Percentiles rank a stretch among this genome's conserved stretches.
These are phyloP conservation scores for Meira nashicola DNA, from an alignment of 1,284 basidiomycete genomes.

Conservation along the genomic window DNA sequence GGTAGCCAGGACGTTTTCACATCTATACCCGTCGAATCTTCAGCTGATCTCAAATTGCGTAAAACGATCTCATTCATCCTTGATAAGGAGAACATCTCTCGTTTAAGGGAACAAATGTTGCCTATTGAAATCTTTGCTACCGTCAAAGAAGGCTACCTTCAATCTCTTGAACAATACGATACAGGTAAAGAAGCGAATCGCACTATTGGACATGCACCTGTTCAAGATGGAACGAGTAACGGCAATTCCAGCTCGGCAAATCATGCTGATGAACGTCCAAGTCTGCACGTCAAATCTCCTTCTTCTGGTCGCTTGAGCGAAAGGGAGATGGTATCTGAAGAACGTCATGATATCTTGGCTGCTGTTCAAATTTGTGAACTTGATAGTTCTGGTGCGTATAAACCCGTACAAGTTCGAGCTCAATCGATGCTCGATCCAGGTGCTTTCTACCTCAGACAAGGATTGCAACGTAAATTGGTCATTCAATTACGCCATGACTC, in stretches of 20 bases:
- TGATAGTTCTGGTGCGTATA: constrained; percentile 74
- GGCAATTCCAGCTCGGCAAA: not conserved
- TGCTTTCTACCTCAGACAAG: constrained; percentile 83
- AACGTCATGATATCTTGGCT: constrained; percentile 80
- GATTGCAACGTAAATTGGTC: constrained; percentile 76
- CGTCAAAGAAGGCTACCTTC: constrained; percentile 23
- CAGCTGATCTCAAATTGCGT: constrained; percentile 23
- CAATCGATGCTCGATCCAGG: constrained; percentile 75
- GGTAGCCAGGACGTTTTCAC: constrained; percentile 32
- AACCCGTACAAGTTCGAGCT: constrained; percentile 74
- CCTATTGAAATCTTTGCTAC: constrained; percentile 39
- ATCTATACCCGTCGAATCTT: constrained; percentile 30
- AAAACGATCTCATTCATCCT: constrained; percentile 39
- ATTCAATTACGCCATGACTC: constrained; percentile 79
- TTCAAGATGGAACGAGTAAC: constrained; percentile 61
- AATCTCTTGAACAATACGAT: constrained; percentile 29
- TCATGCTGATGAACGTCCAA: not conserved
- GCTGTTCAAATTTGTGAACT: constrained; percentile 83
- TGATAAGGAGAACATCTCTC: constrained; percentile 25
- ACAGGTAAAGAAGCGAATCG: constrained; percentile 14
- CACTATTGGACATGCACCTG: constrained; percentile 57
- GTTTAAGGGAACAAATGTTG: constrained; percentile 23
- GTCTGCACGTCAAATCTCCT: constrained; percentile 13
- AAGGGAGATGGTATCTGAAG: constrained; percentile 81
- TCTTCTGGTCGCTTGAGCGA: constrained; percentile 61